phyloP scores from a whole-genome alignment of 1,139 yeast species.

The Suhomyces wounanorum region DNA sequence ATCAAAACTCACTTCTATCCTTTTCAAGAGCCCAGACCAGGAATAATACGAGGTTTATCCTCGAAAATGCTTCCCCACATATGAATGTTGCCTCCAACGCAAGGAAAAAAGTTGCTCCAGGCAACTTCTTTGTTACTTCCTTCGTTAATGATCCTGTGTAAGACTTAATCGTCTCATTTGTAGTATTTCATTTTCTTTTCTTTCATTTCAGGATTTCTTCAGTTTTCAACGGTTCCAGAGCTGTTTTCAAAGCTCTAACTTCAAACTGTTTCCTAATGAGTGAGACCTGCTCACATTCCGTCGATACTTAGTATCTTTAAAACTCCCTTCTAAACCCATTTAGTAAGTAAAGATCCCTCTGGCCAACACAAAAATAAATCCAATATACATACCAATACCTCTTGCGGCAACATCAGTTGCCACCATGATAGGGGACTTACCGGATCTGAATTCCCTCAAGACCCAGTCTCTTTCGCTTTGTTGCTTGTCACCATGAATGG shows the following conservation, averaged over 20 bases:
- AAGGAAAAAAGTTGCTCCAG: slow-evolving; percentile 7
- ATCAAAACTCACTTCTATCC: slow-evolving; percentile 3
- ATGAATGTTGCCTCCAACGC: slow-evolving; percentile 17
- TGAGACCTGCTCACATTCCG: slow-evolving; percentile 10
- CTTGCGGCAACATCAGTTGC: slow-evolving; percentile 99
- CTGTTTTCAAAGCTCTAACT: background rate
- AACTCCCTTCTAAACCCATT: slow-evolving; percentile 18
- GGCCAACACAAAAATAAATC: slow-evolving; percentile 17
- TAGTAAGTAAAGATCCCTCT: slow-evolving; percentile 23
- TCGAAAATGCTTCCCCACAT: slow-evolving; percentile 18
- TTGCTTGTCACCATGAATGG: slow-evolving; percentile 98
- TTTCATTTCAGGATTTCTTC: slow-evolving; percentile 2
- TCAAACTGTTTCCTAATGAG: slow-evolving; percentile 3
- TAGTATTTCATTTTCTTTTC: slow-evolving; percentile 4
- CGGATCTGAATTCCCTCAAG: slow-evolving; percentile 84
- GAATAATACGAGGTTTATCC: slow-evolving; percentile 9
- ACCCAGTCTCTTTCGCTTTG: slow-evolving; percentile 99
- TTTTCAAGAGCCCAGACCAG: slow-evolving; percentile 7
- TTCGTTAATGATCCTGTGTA: slow-evolving; percentile 11
- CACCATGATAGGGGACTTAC: slow-evolving; percentile 95
- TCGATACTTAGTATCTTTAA: slow-evolving; percentile 6
- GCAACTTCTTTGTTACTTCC: slow-evolving; percentile 10
- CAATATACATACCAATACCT: slow-evolving; percentile 92
- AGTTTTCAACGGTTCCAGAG: slow-evolving; percentile 1
- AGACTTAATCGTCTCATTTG: slow-evolving; percentile 1